Conservation (phyloP, 139 green algal genomes). For the Trebouxia sp. region DNA sequence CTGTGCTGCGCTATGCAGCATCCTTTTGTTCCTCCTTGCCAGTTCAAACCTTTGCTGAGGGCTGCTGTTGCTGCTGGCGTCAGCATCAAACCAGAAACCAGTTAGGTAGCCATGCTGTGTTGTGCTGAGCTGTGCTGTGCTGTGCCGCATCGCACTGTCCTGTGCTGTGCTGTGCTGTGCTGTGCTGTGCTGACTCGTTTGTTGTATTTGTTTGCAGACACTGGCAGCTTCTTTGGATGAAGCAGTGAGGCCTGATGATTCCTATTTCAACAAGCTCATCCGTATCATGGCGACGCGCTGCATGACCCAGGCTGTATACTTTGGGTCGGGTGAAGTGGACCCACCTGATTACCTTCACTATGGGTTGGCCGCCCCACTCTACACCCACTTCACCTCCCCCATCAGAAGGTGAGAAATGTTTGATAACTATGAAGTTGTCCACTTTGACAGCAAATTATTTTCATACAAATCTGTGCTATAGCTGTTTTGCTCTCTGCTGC, state of each 20-base stretch:
- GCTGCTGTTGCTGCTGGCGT: slow-evolving; percentile 67
- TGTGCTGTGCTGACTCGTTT: background rate
- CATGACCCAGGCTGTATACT: slow-evolving; percentile 93
- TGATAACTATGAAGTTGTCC: background rate
- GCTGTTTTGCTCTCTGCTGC: too few relatives aligned
- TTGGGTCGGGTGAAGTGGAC: slow-evolving; percentile 61
- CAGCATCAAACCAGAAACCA: slow-evolving; percentile 59
- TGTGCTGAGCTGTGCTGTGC: background rate
- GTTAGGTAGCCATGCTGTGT: slow-evolving; percentile 27
- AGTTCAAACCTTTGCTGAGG: slow-evolving; percentile 67
- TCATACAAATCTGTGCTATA: too few relatives aligned
- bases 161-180: background rate
- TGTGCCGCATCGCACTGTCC: background rate
- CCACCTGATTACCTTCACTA: slow-evolving; percentile 86
- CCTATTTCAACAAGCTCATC: slow-evolving; percentile 98
- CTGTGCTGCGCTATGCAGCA: background rate
- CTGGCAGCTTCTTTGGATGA: slow-evolving; percentile 80
- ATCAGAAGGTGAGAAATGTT: slow-evolving; percentile 72
- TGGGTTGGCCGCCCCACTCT: slow-evolving; percentile 87
- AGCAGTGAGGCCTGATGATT: slow-evolving; percentile 72
- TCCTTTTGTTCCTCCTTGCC: background rate
- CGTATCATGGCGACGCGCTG: slow-evolving; percentile 97
- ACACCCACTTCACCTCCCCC: slow-evolving; percentile 98
- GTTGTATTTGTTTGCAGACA: slow-evolving; percentile 32
- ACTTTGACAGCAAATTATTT: too few relatives aligned